phyloP scores from a whole-genome alignment of 306 rosid species.

The Malus sylvestris region DNA sequence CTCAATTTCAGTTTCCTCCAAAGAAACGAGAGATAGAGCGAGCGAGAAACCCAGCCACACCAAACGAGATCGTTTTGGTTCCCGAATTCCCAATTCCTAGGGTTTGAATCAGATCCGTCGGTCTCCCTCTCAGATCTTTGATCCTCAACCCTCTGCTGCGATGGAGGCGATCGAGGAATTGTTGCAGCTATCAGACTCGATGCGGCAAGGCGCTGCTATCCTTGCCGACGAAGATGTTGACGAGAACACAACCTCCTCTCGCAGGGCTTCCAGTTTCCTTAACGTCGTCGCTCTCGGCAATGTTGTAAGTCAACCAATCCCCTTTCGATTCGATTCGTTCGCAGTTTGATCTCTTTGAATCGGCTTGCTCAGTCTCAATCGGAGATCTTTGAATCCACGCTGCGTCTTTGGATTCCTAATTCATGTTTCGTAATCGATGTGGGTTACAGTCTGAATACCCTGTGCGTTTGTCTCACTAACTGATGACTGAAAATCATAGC shows the following conservation, averaged over 20 bases:
- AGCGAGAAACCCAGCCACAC: background rate
- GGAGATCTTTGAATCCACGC: conserved; percentile 17
- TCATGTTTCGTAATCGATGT: no score
- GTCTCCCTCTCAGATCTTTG: conserved; percentile 26
- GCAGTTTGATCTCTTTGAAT: background rate
- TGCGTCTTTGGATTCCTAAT: background rate
- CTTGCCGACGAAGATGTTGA: conserved; percentile 94
- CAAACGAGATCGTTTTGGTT: conserved; percentile 8
- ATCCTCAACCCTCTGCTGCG: conserved; percentile 11
- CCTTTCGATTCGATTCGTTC: background rate
- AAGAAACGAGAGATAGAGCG: background rate
- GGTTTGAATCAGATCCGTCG: conserved; percentile 26
- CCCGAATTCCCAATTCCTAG: conserved; percentile 19
- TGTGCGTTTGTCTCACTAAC: background rate
- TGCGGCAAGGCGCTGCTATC: conserved; percentile 81
- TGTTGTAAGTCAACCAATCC: conserved; percentile 55
- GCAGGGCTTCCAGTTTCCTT: conserved; percentile 80
- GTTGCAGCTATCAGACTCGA: conserved; percentile 72
- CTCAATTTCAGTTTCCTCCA: background rate
- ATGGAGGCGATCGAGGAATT: conserved; percentile 99
- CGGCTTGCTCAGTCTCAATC: background rate
- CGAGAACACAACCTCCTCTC: conserved; percentile 51
- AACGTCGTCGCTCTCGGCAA: conserved; percentile 91
- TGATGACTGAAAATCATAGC: background rate
- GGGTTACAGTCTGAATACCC: background rate